phyloP scores from a whole-genome alignment of 495 filamentous ascomycete species.

The Eremomyces bilateralis region DNA sequence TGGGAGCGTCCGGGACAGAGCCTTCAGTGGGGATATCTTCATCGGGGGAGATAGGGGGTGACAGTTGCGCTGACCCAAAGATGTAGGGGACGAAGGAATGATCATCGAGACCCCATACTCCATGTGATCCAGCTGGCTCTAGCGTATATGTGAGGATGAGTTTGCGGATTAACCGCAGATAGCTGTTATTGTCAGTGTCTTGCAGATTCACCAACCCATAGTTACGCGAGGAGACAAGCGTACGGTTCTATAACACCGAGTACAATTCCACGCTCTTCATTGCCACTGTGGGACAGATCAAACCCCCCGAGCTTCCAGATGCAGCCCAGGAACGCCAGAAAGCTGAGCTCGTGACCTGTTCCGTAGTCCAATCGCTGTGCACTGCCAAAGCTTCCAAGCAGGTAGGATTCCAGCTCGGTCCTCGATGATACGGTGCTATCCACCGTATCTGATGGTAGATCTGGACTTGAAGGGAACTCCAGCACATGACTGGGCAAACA shows the following conservation, averaged over 20 bases:
- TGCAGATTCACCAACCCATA: neutral
- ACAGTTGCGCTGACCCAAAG: constrained; percentile 77
- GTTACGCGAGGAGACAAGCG: constrained; percentile 10
- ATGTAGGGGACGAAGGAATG: constrained; percentile 95
- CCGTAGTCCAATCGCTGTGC: constrained; percentile 81
- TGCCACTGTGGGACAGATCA: constrained; percentile 23
- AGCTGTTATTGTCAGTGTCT: constrained; percentile 24
- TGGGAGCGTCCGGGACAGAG: constrained; percentile 46
- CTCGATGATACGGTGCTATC: constrained; percentile 20
- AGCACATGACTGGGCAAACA: constrained; percentile 34
- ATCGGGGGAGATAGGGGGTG: constrained; percentile 39
- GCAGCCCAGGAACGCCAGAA: constrained; percentile 71
- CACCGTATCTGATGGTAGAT: too few relatives aligned
- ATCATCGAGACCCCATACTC: constrained; percentile 59
- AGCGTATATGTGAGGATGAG: constrained; percentile 84
- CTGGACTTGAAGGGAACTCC: constrained; percentile 14
- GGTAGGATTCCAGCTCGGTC: constrained; percentile 54
- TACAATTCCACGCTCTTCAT: constrained; percentile 55
- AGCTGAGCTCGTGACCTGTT: constrained; percentile 88
- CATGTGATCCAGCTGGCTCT: constrained; percentile 29
- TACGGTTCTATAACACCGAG: constrained; percentile 65
- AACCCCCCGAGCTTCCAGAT: constrained; percentile 84
- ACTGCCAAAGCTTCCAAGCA: constrained; percentile 75
- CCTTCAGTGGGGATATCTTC: constrained; percentile 51
- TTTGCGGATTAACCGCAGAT: constrained; percentile 61